A percentile compares a stretch with the other conserved stretches of the same genome.
Evolutionary conservation across 2,329 filamentous ascomycete species (phyloP).

Genomic region (Plenodomus tracheiphilus): DNA sequence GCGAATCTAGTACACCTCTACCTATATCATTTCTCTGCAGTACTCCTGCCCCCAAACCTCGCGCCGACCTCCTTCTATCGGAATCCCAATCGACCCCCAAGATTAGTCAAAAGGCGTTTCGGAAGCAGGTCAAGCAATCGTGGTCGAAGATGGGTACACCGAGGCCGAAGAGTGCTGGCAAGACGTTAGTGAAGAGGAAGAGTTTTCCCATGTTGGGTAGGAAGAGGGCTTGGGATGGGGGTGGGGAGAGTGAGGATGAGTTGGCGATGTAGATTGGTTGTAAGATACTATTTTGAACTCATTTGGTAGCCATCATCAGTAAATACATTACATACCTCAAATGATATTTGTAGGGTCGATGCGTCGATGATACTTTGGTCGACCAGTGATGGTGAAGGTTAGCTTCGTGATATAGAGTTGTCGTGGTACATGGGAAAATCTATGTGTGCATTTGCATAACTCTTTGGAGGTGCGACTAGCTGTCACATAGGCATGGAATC

Average conservation of each 20-base stretch:
- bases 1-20: conserved; percentile 21
- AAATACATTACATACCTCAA: too few species aligned
- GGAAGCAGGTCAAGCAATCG: conserved; percentile 25
- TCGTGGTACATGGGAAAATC: too few species aligned
- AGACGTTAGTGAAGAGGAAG: not conserved
- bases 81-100: conserved; percentile 10
- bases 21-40: conserved; percentile 13
- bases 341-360: too few species aligned
- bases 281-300: too few species aligned
- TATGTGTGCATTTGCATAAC: too few species aligned
- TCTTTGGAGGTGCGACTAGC: too few species aligned
- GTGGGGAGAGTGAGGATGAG: conserved; percentile 32
- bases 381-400: too few species aligned
- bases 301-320: too few species aligned
- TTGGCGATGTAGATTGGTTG: conserved; percentile 11
- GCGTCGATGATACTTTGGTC: too few species aligned
- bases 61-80: not conserved
- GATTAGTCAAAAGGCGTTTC: conserved; percentile 12
- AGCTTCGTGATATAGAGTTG: too few species aligned
- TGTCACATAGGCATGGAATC: too few species aligned
- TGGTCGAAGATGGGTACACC: conserved; percentile 23
- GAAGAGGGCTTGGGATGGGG: not conserved
- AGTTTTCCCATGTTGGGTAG: conserved; percentile 1
- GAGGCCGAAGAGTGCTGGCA: conserved; percentile 6
- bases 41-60: conserved; percentile 7